Evolutionary conservation across 2,329 filamentous ascomycete genomes (phyloP).

Genomic region (Xylariaceae sp.): DNA sequence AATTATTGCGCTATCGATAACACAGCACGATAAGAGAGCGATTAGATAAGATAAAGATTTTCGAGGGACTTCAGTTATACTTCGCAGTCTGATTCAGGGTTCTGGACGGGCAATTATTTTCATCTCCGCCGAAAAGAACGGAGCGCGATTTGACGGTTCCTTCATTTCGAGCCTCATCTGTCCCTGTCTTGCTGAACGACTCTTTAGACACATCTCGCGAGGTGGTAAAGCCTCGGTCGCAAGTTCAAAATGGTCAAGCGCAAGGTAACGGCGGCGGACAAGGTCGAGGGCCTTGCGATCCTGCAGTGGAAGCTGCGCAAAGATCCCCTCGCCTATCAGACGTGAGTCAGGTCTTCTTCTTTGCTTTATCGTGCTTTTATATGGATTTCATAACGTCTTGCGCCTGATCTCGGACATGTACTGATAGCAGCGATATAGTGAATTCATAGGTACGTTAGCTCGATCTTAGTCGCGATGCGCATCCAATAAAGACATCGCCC

Average conservation of each 20-base stretch:
- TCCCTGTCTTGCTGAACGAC: not conserved
- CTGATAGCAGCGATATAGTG: conserved; percentile 10
- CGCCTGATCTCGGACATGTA: not conserved
- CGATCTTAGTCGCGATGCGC: not conserved
- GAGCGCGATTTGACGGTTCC: not conserved
- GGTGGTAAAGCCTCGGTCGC: not conserved
- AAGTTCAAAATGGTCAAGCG: conserved; percentile 16
- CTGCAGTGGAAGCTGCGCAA: conserved; percentile 21
- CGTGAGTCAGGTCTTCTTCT: conserved; percentile 5
- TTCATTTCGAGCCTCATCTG: not conserved
- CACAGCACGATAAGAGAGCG: not conserved
- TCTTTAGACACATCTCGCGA: not conserved
- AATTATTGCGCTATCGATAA: not conserved
- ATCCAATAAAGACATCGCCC: not conserved
- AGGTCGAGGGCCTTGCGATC: conserved; percentile 17
- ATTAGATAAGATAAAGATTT: conserved; percentile 24
- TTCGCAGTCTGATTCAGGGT: not conserved
- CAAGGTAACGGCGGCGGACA: conserved; percentile 19
- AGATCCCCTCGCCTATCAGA: conserved; percentile 21
- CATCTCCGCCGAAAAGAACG: not conserved
- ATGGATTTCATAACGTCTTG: not conserved
- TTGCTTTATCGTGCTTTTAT: not conserved
- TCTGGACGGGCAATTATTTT: not conserved
- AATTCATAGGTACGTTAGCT: conserved; percentile 16
- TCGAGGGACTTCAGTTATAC: conserved; percentile 1